Evolutionary conservation across 1,284 basidiomycete species (phyloP), one percentile per base, ranked within the genome.

Genomic region (Apiotrichum sp.): DNA sequence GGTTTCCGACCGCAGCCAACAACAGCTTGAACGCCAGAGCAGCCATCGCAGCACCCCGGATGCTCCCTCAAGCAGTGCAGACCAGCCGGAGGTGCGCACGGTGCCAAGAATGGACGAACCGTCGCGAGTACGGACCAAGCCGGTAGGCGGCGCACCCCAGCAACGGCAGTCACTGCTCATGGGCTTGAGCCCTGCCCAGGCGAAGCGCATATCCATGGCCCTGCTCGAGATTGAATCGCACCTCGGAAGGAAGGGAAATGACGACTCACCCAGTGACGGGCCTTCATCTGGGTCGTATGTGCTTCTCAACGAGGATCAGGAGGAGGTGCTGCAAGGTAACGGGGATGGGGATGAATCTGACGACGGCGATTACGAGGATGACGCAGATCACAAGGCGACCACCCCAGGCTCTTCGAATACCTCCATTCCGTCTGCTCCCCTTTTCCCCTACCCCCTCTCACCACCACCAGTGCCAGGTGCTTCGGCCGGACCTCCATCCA

Each of bases 141-240:
- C 32, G 2, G 41, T 43, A 2, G 49, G 49, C 6, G 49, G 40
- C 2, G 39, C 33, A 6, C 47, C 47, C 1, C 51, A 49, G 36
- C 57, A 71, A 41, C 61, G 72, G 5, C 65, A 71, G 53, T 71
- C 69, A 9, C 48, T 70, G 22, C 56, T 75, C 4, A 56, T 63
- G 4, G 65, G 62, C 8, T 50, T 73, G 47, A 67, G 64, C 35
- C 64, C 69, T 0, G 65, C 67, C 6, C 71, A 73, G 56, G 60
- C 67, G 13, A 71, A 71, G 54, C 62, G 73, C 9, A 71, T 75
- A 11, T 75, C 73, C 0, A 47, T 64, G 43, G 73, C 73, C 4
- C 56, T 75, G 22, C 49, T 67, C 9, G 71, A 73, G 52, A 71
- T 73, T 48, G 71, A 69, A 36, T 60, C 58, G 13, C 56, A 65